phyloP scores from a whole-genome alignment of 305 asterid genomes.

The Fraxinus platypoda region DNA sequence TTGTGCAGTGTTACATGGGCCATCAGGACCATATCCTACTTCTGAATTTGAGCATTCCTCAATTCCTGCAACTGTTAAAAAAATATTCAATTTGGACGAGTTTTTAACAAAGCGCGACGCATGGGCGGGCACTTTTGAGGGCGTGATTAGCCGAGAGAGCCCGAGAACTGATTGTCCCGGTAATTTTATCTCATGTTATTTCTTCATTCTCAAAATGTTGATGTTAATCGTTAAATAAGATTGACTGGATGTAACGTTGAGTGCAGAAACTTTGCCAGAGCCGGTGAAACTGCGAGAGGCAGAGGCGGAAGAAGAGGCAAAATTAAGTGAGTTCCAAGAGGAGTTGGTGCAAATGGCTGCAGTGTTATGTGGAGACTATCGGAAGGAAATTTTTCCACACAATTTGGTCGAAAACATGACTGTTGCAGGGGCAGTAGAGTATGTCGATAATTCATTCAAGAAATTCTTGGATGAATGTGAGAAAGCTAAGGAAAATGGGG shows the following conservation, averaged over 20 bases:
- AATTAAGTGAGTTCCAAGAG: slow-evolving; percentile 52
- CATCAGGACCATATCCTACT: slow-evolving; percentile 55
- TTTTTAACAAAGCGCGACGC: slow-evolving; percentile 58
- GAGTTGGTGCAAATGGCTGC: slow-evolving; percentile 60
- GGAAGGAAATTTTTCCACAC: slow-evolving; percentile 36
- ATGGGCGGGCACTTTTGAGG: slow-evolving; percentile 73
- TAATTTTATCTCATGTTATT: neutral
- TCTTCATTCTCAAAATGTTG: neutral
- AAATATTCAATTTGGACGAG: slow-evolving; percentile 46
- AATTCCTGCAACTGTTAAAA: slow-evolving; percentile 62
- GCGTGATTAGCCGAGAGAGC: slow-evolving; percentile 31
- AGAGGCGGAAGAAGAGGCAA: slow-evolving; percentile 43
- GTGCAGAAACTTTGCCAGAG: slow-evolving; percentile 47
- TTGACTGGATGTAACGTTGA: neutral
- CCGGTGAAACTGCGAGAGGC: slow-evolving; percentile 42
- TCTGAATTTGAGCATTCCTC: slow-evolving; percentile 74
- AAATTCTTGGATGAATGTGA: slow-evolving; percentile 54
- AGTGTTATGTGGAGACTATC: slow-evolving; percentile 49
- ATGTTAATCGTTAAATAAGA: too few relatives aligned
- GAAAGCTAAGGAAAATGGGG: slow-evolving; percentile 38
- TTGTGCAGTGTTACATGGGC: slow-evolving; percentile 58
- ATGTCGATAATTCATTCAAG: slow-evolving; percentile 41
- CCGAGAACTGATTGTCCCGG: slow-evolving; percentile 71
- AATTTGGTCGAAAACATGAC: slow-evolving; percentile 48
- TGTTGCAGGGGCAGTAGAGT: slow-evolving; percentile 42